Evolutionary conservation across 202 grass and related monocot species (phyloP), one percentile per base, ranked within the genome.

Genomic region (Setaria viridis): DNA sequence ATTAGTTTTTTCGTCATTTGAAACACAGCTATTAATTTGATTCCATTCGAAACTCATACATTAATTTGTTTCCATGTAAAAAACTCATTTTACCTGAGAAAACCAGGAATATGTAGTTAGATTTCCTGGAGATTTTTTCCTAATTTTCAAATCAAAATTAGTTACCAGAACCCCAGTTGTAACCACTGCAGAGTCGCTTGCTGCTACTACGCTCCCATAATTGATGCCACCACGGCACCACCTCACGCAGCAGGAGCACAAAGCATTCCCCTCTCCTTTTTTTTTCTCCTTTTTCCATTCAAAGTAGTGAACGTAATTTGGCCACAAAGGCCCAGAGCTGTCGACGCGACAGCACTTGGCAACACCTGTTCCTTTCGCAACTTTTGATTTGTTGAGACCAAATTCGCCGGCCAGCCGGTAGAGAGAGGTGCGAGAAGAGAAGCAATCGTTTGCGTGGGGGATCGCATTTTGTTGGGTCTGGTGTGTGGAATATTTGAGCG

Each of bases 261-360:
- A 76, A 62, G 62, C 48, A 70, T 67, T 47, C 71, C 46, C 51
- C 7, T 58, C 48, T 32, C 8, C 7, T 2, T 16, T 9, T 46
- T 49, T 29, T 53, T 67, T 49, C 70, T 53, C 29, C 47, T 32
- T 88, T 88, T 71, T 73, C 43, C 41, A 30, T 35, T 37, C 39
- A 85, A 89, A 89, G 82, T 33, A 63, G 82, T 71, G 87, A 89
- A 70, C 78, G 37, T 77, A 72, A 21, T 71, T 77, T 58, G 5
- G 72, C 83, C 78, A 86, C 64, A 65, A 43, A 30, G 55, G 78
- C 78, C 71, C 47, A 29, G 62, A 10, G 37, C 7, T 35, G 14
- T 74, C 30, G 72, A 86, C 34, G 11, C 50, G 55, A 89, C 71
- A 77, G 63, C 82, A 81, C 63, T 84, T 67, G 25, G 76, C 70